Evolutionary conservation across 441 rosid genomes (phyloP), one percentile per base, ranked within the genome.

Genomic region (Populus trichocarpa): DNA sequence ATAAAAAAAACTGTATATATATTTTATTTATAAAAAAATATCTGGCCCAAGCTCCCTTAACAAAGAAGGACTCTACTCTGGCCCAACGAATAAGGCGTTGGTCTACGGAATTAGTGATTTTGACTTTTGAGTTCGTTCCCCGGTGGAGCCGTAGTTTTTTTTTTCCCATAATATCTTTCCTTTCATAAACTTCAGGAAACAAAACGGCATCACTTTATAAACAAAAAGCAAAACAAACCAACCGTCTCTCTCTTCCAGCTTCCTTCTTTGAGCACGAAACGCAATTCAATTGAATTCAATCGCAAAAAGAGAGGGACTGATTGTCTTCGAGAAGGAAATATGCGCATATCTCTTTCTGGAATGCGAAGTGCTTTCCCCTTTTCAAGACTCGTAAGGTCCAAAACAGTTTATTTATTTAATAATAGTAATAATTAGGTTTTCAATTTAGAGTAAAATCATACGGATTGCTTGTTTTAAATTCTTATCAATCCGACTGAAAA

Each of bases 71-170:
- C 36, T 66, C 35, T 16, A 66, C 30, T 28, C 30, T 92, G 98
- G 97, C 97, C 95, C 98, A 96, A 96, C 91, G 99, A 96, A 94
- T 92, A 92, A 92, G 96, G 97, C 92, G 96, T 94, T 91, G 97
- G 96, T 92, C 98, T 92, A 94, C 95, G 93, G 82, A 90, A 90
- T 92, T 93, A 93, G 97, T 92, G 97, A 91, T 75, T 90, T 90
- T 90, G 95, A 96, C 96, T 94, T 94, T 26, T 26, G 26, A 26
- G 26, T 26, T 26, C 95, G 97, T 92, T 92, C 89, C 92, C 95
- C 94, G 87, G 96, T 76, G 88, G 90, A 92, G 95, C 90, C 93
- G 95, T 0, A 3, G 8, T 0, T 65, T 23, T 11, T 22, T 7
- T 36, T 36, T 8, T 9, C 33, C 33, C 33, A 32, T 26, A 20